Evolutionary conservation across 106 monocot genomes (phyloP).

Genomic region (Dioscorea dumetorum): DNA sequence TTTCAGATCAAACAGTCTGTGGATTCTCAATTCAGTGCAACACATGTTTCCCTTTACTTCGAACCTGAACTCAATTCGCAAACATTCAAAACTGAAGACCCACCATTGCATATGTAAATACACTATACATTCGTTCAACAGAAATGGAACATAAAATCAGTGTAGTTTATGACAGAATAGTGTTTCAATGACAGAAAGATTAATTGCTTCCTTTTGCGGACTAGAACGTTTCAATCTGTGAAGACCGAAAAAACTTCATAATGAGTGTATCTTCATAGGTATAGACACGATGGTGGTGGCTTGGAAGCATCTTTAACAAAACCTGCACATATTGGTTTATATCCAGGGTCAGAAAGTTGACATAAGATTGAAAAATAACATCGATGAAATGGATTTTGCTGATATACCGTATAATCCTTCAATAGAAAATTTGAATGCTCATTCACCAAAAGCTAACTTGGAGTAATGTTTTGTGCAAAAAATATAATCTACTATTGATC

Average conservation of each 20-base stretch:
- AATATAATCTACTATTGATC: no score
- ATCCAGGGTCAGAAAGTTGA: no score
- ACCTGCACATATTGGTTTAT: constrained; percentile 39
- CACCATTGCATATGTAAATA: neutral
- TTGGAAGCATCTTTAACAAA: constrained; percentile 78
- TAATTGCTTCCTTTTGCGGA: constrained; percentile 77
- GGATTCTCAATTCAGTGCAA: constrained; percentile 95
- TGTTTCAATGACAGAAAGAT: no score
- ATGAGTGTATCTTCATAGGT: constrained; percentile 91
- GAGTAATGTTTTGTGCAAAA: no score
- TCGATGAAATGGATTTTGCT: no score
- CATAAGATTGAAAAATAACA: no score
- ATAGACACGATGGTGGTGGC: constrained; percentile 79
- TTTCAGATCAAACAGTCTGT: constrained; percentile 91
- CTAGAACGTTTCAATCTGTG: constrained; percentile 94
- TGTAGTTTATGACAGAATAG: no score
- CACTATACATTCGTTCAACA: no score
- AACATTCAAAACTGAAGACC: neutral
- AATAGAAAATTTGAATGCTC: no score
- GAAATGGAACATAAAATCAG: no score
- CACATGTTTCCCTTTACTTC: constrained; percentile 99
- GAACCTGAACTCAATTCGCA: constrained; percentile 74
- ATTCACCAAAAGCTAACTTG: no score
- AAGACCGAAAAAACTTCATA: constrained; percentile 97
- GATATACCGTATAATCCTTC: no score